phyloP scores from a whole-genome alignment of 371 early-diverging fungal species.

The Mucor mucedo region DNA sequence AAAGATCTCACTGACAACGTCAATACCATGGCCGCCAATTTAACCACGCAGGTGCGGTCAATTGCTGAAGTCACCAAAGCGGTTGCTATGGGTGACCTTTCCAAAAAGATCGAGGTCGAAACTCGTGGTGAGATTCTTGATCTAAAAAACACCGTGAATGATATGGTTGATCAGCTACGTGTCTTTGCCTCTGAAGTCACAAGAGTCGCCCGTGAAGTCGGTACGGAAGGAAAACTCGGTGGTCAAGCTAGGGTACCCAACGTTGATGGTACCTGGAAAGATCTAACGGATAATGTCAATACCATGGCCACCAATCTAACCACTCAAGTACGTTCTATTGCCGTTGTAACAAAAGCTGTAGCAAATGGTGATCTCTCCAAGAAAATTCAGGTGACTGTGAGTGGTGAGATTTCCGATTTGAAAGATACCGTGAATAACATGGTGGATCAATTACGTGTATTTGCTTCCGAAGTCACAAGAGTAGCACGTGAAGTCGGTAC shows the following conservation, averaged over 20 bases:
- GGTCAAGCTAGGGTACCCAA: slow-evolving; percentile 47
- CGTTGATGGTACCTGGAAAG: slow-evolving; percentile 64
- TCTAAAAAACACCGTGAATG: too few relatives aligned
- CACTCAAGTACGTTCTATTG: slow-evolving; percentile 63
- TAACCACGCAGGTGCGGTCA: slow-evolving; percentile 59
- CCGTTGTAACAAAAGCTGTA: slow-evolving; percentile 60
- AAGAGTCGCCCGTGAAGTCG: slow-evolving; percentile 56
- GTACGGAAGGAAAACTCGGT: slow-evolving; percentile 57
- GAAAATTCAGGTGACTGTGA: slow-evolving; percentile 52
- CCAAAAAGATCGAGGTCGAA: background rate
- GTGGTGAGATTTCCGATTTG: slow-evolving; percentile 59
- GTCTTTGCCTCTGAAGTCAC: slow-evolving; percentile 49
- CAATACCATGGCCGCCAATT: slow-evolving; percentile 57
- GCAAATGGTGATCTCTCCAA: slow-evolving; percentile 67
- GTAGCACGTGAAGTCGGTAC: slow-evolving; percentile 56
- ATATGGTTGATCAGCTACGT: slow-evolving; percentile 9
- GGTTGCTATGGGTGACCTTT: slow-evolving; percentile 66
- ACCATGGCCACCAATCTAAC: slow-evolving; percentile 64
- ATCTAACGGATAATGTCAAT: slow-evolving; percentile 65
- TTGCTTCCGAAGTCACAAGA: slow-evolving; percentile 55
- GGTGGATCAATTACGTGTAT: slow-evolving; percentile 62
- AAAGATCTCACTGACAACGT: slow-evolving; percentile 59
- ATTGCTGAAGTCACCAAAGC: slow-evolving; percentile 57
- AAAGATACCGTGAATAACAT: slow-evolving; percentile 63
- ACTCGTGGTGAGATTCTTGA: too few relatives aligned